Evolutionary conservation across 2,329 filamentous ascomycete genomes (phyloP).

Genomic region (Colletotrichum musicola): DNA sequence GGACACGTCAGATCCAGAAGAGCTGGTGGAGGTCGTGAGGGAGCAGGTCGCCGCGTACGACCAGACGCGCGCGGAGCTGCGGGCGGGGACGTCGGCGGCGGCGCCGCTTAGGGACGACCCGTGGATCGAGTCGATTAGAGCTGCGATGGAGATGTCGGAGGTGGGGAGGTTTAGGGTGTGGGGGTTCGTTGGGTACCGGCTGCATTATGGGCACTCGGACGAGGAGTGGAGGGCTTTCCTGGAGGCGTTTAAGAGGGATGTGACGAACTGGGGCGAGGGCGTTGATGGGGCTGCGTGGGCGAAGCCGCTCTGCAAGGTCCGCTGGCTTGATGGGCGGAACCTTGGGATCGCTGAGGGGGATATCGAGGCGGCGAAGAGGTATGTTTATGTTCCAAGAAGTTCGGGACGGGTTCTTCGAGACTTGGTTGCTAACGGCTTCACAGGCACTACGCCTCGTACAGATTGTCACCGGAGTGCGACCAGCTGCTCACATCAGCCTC

Average conservation of each 20-base stretch:
- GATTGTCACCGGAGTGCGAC: constrained; percentile 10
- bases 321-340: constrained; percentile 43
- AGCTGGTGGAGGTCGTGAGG: background rate
- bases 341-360: constrained; percentile 38
- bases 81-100: background rate
- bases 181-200: constrained; percentile 25
- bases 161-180: background rate
- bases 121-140: constrained; percentile 13
- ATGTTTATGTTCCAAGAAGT: background rate
- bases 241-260: constrained; percentile 7
- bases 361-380: constrained; percentile 42
- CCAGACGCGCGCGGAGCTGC: constrained; percentile 21
- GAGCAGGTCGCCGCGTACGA: constrained; percentile 10
- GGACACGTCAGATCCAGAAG: background rate
- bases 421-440: background rate
- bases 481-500: constrained; percentile 2
- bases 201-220: constrained; percentile 28
- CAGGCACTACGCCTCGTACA: constrained; percentile 22
- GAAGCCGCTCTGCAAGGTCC: constrained; percentile 38
- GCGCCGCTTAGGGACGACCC: background rate
- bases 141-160: background rate
- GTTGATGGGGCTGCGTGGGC: constrained; percentile 28
- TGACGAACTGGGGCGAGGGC: constrained; percentile 30
- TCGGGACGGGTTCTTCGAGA: background rate
- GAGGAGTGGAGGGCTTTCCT: constrained; percentile 29